phyloP scores from a whole-genome alignment of 208 protist species.

The Willaertia magna region DNA sequence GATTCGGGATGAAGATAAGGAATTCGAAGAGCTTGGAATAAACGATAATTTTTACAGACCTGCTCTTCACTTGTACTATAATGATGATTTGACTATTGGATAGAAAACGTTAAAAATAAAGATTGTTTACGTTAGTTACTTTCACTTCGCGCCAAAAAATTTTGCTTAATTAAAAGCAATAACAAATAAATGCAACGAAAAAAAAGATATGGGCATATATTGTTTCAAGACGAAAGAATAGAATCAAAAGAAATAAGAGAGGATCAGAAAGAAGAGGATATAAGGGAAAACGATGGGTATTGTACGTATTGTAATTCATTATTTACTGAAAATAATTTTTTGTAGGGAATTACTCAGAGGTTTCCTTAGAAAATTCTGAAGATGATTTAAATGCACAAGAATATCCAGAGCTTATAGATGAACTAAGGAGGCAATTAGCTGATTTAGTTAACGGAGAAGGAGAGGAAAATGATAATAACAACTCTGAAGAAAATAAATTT shows the following conservation, averaged over 20 bases:
- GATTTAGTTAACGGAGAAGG: no score
- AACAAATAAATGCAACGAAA: neutral
- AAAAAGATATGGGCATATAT: neutral
- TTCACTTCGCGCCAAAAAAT: neutral
- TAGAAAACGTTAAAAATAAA: constrained; percentile 19
- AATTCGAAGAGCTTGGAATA: constrained; percentile 66
- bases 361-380: no score
- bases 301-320: no score
- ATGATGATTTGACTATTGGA: constrained; percentile 74
- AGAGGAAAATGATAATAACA: no score
- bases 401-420: no score
- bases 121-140: neutral
- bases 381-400: neutral
- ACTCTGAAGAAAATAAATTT: no score
- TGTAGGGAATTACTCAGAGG: no score
- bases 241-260: neutral
- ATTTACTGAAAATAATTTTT: neutral
- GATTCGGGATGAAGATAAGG: constrained; percentile 65
- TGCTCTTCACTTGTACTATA: constrained; percentile 75
- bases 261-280: no score
- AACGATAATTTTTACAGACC: constrained; percentile 76
- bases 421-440: no score
- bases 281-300: no score
- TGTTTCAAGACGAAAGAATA: neutral
- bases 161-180: neutral